phyloP scores from a whole-genome alignment of 495 filamentous ascomycete genomes.

The Hypoxylon trugodes region DNA sequence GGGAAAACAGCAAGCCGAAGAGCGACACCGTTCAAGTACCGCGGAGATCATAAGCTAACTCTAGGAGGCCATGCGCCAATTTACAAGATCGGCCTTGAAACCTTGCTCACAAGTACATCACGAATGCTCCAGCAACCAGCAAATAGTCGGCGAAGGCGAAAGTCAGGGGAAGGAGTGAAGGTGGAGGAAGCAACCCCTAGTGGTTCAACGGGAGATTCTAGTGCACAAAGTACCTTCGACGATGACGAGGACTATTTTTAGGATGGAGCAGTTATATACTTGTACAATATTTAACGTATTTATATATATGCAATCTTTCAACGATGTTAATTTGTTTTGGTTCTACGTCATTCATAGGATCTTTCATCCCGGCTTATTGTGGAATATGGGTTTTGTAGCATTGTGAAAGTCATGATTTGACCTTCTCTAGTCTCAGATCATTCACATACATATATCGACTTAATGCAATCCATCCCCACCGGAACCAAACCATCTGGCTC shows the following conservation, averaged over 20 bases:
- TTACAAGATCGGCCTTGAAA: constrained; percentile 8
- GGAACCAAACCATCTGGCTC: constrained; percentile 99
- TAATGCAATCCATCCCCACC: constrained; percentile 92
- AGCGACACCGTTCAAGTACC: too few relatives aligned
- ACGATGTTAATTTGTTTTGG: background rate
- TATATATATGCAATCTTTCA: constrained; percentile 3
- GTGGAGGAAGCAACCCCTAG: too few relatives aligned
- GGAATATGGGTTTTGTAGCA: background rate
- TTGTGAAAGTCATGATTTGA: constrained; percentile 31
- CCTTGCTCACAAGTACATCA: constrained; percentile 16
- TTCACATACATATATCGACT: constrained; percentile 97
- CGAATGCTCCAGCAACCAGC: background rate
- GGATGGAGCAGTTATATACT: background rate
- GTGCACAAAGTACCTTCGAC: too few relatives aligned
- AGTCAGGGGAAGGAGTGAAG: too few relatives aligned
- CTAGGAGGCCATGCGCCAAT: constrained; percentile 16
- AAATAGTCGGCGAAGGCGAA: too few relatives aligned
- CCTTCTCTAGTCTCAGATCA: constrained; percentile 74
- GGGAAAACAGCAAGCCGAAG: background rate
- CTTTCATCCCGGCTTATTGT: background rate
- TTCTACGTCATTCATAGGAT: background rate
- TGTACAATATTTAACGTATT: constrained; percentile 7
- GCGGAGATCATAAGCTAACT: too few relatives aligned
- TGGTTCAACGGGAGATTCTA: too few relatives aligned
- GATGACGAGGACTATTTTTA: constrained; percentile 23